phyloP scores from a whole-genome alignment of 441 rosid species.

The Capsella rubella region DNA sequence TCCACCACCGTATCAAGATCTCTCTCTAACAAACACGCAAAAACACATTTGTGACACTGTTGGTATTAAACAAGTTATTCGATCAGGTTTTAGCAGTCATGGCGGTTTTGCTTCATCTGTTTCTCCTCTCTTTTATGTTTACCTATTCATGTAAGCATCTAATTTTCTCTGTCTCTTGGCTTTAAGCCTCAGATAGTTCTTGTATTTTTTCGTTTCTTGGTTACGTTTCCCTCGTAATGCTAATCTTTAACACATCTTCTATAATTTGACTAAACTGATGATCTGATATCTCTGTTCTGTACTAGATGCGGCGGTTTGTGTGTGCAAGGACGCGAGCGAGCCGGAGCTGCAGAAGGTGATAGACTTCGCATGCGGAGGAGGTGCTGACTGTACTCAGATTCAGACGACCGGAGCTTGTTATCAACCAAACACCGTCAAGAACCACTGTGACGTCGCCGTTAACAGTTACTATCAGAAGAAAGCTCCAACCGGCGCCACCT shows the following conservation, averaged over 20 bases:
- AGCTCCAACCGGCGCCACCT: conserved; percentile 59
- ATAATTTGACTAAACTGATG: conserved; percentile 1
- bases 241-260: not conserved
- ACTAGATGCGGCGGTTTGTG: conserved; percentile 74
- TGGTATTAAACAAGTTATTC: conserved; percentile 6
- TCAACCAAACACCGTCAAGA: conserved; percentile 82
- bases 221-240: conserved; percentile 8
- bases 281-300: conserved; percentile 2
- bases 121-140: conserved; percentile 61
- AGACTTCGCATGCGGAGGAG: conserved; percentile 95
- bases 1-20: conserved; percentile 25
- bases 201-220: not conserved
- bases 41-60: not conserved
- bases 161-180: not conserved
- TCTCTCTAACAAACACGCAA: conserved; percentile 23
- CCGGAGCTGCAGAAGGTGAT: conserved; percentile 64
- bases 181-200: not conserved
- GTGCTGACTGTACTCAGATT: conserved; percentile 85
- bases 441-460: conserved; percentile 90
- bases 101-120: conserved; percentile 54
- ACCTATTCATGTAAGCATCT: conserved; percentile 74
- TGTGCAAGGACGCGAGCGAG: conserved; percentile 80
- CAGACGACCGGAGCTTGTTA: conserved; percentile 71
- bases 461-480: conserved; percentile 87
- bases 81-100: conserved; percentile 38